Conservation (phyloP, 2,329 filamentous ascomycete species). For the Capronia epimyces region DNA sequence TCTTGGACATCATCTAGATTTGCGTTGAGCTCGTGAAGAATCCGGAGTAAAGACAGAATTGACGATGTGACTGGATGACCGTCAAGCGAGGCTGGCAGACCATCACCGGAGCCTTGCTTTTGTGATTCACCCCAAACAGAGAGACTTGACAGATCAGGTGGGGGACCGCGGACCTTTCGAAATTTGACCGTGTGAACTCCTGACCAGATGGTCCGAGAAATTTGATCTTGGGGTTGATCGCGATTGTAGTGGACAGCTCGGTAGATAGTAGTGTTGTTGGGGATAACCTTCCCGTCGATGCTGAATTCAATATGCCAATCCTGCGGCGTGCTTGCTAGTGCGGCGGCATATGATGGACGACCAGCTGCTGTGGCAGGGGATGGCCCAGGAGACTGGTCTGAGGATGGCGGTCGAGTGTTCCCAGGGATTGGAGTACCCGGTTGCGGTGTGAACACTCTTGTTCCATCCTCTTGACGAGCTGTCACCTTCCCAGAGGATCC, state of each 20-base stretch:
- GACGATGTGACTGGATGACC: constrained; percentile 79
- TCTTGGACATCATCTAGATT: constrained; percentile 87
- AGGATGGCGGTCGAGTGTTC: constrained; percentile 26
- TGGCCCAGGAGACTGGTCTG: constrained; percentile 40
- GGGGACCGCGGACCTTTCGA: constrained; percentile 74
- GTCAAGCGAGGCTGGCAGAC: constrained; percentile 69
- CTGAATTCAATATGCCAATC: constrained; percentile 98
- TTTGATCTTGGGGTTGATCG: constrained; percentile 57
- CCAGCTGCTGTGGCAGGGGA: constrained; percentile 37
- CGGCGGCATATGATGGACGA: constrained; percentile 71
- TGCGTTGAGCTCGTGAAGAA: constrained; percentile 85
- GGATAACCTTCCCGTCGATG: constrained; percentile 73
- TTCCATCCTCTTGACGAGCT: constrained; percentile 86
- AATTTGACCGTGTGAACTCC: constrained; percentile 88
- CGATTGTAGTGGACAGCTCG: constrained; percentile 77
- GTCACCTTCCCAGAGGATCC: constrained; percentile 81
- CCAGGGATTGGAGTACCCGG: constrained; percentile 37
- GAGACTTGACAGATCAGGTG: constrained; percentile 66
- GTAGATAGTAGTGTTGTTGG: constrained; percentile 93
- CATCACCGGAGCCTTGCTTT: constrained; percentile 44
- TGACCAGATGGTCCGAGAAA: constrained; percentile 78
- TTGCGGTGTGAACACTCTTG: constrained; percentile 75
- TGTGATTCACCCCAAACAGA: constrained; percentile 5
- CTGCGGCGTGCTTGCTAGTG: constrained; percentile 71
- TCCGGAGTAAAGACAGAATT: constrained; percentile 81